Percentiles rank a stretch among this genome's conserved stretches.
Conservation (phyloP, 2,329 filamentous ascomycete species). For the Fusarium falciforme region DNA sequence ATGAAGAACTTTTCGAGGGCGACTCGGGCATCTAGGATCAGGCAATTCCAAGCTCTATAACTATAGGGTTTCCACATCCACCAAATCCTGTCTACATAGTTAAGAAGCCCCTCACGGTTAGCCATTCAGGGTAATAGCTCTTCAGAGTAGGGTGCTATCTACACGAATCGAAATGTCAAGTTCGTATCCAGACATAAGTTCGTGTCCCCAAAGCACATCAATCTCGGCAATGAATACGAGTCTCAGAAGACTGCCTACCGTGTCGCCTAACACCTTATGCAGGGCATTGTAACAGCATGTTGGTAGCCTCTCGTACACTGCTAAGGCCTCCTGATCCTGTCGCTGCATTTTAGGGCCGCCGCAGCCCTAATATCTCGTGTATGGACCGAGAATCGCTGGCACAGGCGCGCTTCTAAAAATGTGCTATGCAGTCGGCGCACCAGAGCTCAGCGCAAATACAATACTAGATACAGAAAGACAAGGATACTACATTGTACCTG, state of each 20-base stretch:
- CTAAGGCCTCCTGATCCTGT: background rate
- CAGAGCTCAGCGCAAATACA: background rate
- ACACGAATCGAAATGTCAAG: background rate
- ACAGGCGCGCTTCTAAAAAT: background rate
- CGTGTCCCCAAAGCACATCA: background rate
- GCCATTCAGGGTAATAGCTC: background rate
- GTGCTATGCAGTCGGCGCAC: background rate
- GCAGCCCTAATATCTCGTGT: background rate
- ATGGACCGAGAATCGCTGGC: background rate
- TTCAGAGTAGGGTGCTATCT: background rate
- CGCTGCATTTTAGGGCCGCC: background rate
- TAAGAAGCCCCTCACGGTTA: background rate
- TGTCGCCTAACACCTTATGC: background rate
- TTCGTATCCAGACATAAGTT: background rate
- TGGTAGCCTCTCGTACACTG: background rate
- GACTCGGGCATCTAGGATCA: slow-evolving; percentile 18
- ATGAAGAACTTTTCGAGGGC: slow-evolving; percentile 24
- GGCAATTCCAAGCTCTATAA: background rate
- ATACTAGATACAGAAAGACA: background rate
- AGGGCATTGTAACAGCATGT: background rate
- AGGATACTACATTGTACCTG: background rate
- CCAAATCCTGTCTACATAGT: background rate
- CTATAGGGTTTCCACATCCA: background rate
- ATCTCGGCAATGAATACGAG: background rate
- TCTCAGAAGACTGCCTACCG: background rate